Conservation (phyloP, 2,329 filamentous ascomycete species). For the Seiridium cupressi region DNA sequence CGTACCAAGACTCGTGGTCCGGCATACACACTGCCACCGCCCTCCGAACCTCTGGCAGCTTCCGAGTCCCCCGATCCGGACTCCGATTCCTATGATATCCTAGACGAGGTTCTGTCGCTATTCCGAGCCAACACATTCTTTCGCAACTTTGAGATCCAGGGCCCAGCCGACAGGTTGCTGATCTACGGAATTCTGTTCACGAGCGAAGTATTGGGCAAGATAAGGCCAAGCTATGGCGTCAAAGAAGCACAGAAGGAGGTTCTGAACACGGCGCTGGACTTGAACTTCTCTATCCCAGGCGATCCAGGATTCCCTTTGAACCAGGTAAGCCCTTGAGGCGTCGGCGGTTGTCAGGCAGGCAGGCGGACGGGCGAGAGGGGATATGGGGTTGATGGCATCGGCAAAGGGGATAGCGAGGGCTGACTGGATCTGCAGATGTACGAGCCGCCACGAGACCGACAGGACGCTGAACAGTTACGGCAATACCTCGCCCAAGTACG, state of each 20-base stretch:
- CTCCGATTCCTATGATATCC: slow-evolving; percentile 90
- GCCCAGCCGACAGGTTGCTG: slow-evolving; percentile 86
- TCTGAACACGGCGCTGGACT: slow-evolving; percentile 86
- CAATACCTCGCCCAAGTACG: slow-evolving; percentile 91
- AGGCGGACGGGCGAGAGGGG: not conserved
- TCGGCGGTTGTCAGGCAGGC: not conserved
- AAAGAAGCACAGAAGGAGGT: slow-evolving; percentile 69
- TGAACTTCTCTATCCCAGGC: slow-evolving; percentile 89
- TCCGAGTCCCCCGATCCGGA: slow-evolving; percentile 73
- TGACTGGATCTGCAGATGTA: slow-evolving; percentile 62
- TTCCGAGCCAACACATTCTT: slow-evolving; percentile 99
- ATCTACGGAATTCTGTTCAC: slow-evolving; percentile 97
- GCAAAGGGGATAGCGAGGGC: not conserved
- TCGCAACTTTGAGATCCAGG: slow-evolving; percentile 99
- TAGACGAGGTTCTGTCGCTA: slow-evolving; percentile 88
- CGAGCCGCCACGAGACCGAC: slow-evolving; percentile 80
- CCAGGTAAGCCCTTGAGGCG: slow-evolving; percentile 54
- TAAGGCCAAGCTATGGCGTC: slow-evolving; percentile 69
- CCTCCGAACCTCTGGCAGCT: slow-evolving; percentile 54
- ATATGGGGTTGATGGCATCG: not conserved
- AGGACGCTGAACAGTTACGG: slow-evolving; percentile 84
- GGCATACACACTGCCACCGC: slow-evolving; percentile 75
- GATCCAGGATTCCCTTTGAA: slow-evolving; percentile 92
- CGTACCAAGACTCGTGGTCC: slow-evolving; percentile 95
- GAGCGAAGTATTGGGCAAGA: slow-evolving; percentile 85